Base-by-base conservation (phyloP, 768 basidiomycete species). In the Boletus sensibilis region DNA sequence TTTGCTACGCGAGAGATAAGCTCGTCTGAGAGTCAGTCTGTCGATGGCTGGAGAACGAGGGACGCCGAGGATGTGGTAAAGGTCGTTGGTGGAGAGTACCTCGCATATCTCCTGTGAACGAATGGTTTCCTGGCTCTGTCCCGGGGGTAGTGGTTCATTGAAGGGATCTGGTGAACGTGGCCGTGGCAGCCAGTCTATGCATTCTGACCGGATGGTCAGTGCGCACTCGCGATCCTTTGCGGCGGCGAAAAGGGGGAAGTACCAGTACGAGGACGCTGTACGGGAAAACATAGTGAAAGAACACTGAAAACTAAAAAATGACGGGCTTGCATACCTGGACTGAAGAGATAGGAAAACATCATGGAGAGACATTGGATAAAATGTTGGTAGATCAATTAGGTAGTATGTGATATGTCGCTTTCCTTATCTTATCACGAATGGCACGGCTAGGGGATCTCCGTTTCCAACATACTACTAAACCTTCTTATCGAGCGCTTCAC, bases 21-120 rank as follows among this genome's bases (percentile, higher is more conserved):
- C 90, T 25, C 90, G 77, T 40, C 92, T 73, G 37, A 93, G 79
- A 35, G 84, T 71, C 58, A 83, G 72, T 58, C 80, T 81, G 68
- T 92, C 89, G 37, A 84, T 73, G 33, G 65, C 64, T 0, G 77
- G 69, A 8, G 74, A 75, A 58, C 79, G 80, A 21, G 77, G 63
- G 6, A 91, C 71, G 5, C 90, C 92, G 9, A 94, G 80, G 31
- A 93, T 84, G 25, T 77, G 72, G 69, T 93, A 92, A 37, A 92
- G 78, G 69, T 90, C 82, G 53, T 87, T 80, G 60, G 78, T 79
- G 23, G 77, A 70, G 25, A 90, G 77, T 23, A 92, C 80, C 9
- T 81, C 75, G 9, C 76, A 54, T 60, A 70, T 71, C 45, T 63
- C 65, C 6, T 29, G 60, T 6, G 62, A 50, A 49, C 49, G 53